Conservation (phyloP, 345 rosid species). For the Eucalyptus regnans region DNA sequence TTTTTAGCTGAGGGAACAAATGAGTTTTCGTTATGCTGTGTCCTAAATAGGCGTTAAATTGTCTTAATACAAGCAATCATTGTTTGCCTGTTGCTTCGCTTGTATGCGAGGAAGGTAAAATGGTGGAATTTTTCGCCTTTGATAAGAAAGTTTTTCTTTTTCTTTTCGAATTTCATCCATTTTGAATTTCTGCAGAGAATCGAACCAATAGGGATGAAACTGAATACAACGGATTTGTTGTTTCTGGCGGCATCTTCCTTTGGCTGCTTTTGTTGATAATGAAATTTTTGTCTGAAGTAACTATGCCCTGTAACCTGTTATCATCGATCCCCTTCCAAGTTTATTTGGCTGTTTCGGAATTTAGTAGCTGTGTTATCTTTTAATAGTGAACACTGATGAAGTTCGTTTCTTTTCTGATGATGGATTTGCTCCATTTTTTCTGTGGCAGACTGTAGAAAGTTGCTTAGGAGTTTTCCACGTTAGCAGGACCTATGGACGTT, state of each 20-base stretch:
- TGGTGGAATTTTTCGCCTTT: not conserved
- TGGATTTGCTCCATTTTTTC: not conserved
- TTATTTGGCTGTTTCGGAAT: not conserved
- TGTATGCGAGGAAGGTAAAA: not conserved
- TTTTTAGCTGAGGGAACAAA: not conserved
- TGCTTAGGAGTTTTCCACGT: slow-evolving; percentile 6
- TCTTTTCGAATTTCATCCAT: not conserved
- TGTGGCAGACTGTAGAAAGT: slow-evolving; percentile 30
- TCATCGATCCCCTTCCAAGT: not conserved
- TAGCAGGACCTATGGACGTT: slow-evolving; percentile 58
- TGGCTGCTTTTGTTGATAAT: not conserved
- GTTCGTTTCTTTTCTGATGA: not conserved
- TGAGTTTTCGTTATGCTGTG: not conserved
- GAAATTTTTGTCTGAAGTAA: not conserved
- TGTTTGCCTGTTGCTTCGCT: not conserved
- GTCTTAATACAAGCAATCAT: not conserved
- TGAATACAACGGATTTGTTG: not conserved
- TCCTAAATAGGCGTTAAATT: not conserved
- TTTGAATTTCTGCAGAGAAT: not conserved
- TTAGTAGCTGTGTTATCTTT: not conserved
- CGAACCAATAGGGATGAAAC: not conserved
- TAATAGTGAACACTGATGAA: not conserved
- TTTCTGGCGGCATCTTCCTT: not conserved
- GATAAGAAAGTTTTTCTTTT: not conserved
- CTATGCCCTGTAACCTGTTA: not conserved